Evolutionary conservation across 345 rosid genomes (phyloP).

Genomic region (Mallotus nudiflorus): DNA sequence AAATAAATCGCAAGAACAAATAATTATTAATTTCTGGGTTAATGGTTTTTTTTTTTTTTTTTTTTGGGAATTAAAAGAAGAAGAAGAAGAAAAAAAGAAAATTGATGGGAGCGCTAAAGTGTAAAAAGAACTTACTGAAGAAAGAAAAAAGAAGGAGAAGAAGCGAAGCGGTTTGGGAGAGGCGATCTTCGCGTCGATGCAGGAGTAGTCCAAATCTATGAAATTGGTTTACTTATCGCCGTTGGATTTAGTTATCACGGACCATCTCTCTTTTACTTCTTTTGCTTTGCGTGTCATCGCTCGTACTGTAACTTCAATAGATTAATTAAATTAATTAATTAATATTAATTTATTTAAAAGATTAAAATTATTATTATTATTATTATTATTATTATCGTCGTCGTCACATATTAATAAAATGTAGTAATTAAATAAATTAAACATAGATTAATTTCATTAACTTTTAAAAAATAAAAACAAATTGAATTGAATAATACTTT

Average conservation of each 20-base stretch:
- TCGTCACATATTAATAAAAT: no score
- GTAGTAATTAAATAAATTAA: no score
- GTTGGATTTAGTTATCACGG: background rate
- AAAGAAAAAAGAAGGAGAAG: background rate
- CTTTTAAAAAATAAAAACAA: no score
- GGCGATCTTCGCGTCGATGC: conserved; percentile 6
- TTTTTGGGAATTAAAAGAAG: background rate
- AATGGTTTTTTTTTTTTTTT: background rate
- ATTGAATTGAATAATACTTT: no score
- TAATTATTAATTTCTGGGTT: no score
- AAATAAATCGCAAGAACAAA: background rate
- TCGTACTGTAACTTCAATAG: background rate
- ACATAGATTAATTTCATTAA: no score
- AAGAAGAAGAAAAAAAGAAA: background rate
- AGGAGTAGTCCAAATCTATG: background rate
- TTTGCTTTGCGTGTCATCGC: background rate
- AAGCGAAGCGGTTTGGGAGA: background rate
- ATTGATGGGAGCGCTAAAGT: background rate
- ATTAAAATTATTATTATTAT: no score
- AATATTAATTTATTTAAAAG: no score
- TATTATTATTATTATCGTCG: no score
- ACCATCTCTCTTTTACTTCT: background rate
- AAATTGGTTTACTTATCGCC: background rate
- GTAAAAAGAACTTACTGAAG: conserved; percentile 16
- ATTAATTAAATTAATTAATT: no score